Evolutionary conservation across 129 eudicot species (phyloP).

Genomic region (Artemisia argyi): DNA sequence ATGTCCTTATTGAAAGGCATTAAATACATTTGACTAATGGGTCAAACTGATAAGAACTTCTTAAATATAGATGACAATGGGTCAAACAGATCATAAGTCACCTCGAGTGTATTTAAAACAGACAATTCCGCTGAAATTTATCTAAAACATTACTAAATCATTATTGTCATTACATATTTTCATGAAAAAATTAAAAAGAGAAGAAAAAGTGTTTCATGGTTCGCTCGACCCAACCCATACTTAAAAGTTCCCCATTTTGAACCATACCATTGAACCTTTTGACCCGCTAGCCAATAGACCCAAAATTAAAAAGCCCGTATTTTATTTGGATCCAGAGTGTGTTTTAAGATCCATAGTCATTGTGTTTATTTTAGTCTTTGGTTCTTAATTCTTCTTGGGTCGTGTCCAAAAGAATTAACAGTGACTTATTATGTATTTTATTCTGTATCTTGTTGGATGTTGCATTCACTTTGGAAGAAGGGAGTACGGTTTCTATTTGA

Average conservation of each 20-base stretch:
- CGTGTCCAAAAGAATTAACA: no score
- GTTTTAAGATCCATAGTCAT: no score
- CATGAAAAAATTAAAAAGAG: neutral
- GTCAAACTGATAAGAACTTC: neutral
- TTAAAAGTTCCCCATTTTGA: neutral
- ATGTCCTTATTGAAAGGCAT: neutral
- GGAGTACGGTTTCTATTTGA: neutral
- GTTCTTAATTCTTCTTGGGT: no score
- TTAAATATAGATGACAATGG: neutral
- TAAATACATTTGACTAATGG: constrained; percentile 4
- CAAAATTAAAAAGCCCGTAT: no score
- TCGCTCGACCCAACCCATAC: neutral
- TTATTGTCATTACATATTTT: neutral
- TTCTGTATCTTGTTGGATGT: neutral
- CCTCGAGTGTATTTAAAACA: neutral
- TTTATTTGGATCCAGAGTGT: no score
- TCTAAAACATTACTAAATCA: neutral
- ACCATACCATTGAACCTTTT: neutral
- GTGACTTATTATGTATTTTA: no score
- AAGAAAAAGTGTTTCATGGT: neutral
- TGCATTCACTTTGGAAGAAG: neutral
- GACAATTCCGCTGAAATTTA: neutral
- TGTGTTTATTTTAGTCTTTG: no score
- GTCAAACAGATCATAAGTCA: neutral
- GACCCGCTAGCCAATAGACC: neutral